These are phyloP conservation scores for Crucihimalaya himalaica DNA, from an alignment of 345 rosid genomes.

Conservation along the genomic window DNA sequence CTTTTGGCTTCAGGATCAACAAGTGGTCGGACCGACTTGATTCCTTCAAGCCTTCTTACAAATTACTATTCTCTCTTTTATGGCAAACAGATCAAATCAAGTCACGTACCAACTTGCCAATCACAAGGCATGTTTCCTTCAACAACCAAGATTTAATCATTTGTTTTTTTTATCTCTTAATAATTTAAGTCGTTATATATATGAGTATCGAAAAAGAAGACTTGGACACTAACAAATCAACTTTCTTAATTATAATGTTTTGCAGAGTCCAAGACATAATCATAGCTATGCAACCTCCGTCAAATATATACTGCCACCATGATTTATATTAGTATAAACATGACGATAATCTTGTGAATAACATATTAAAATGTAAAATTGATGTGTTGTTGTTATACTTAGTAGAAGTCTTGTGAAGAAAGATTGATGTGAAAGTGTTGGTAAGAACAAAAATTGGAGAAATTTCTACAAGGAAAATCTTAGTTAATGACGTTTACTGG, in stretches of 20 bases:
- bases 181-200: background rate
- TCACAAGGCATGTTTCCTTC: slow-evolving; percentile 35
- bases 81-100: slow-evolving; percentile 29
- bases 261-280: slow-evolving; percentile 27
- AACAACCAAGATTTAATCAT: slow-evolving; percentile 21
- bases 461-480: background rate
- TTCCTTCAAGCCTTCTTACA: background rate
- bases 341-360: background rate
- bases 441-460: background rate
- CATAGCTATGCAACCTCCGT: slow-evolving; percentile 32
- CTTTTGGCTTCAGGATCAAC: no score
- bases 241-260: slow-evolving; percentile 21
- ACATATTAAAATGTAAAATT: background rate
- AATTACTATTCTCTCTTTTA: slow-evolving; percentile 1
- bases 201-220: slow-evolving; percentile 16
- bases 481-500: background rate
- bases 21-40: background rate
- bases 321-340: background rate
- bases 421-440: background rate
- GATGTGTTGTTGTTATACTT: background rate
- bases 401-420: slow-evolving; percentile 5
- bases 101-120: slow-evolving; percentile 25
- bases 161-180: background rate
- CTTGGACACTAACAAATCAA: slow-evolving; percentile 16
- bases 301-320: background rate